Conservation (phyloP, 202 grass and related monocot species). For the Schoenoplectus tabernaemontani region DNA sequence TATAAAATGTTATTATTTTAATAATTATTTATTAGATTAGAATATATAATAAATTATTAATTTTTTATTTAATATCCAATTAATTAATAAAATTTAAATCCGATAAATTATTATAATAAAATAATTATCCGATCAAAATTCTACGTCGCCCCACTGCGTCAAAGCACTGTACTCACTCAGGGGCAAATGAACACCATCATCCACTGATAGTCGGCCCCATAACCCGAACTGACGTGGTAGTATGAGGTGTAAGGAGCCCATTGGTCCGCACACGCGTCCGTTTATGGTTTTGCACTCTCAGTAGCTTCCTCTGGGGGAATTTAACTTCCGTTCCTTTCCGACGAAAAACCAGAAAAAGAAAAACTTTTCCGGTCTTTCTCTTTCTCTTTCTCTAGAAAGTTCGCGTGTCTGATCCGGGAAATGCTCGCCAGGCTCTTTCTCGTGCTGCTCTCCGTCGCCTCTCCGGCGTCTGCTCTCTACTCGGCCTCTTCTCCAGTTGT, state of each 20-base stretch:
- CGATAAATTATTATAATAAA: too few species aligned
- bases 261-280: constrained; percentile 62
- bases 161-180: too few species aligned
- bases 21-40: too few species aligned
- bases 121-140: too few species aligned
- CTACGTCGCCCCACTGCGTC: too few species aligned
- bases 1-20: too few species aligned
- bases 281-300: background rate
- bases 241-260: constrained; percentile 31
- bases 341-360: background rate
- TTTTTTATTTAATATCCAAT: too few species aligned
- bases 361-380: background rate
- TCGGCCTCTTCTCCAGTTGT: constrained; percentile 78
- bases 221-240: constrained; percentile 5
- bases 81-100: too few species aligned
- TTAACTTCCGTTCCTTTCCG: constrained; percentile 14
- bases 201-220: background rate
- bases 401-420: constrained; percentile 11
- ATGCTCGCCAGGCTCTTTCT: constrained; percentile 43
- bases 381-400: constrained; percentile 28
- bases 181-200: background rate
- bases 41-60: too few species aligned
- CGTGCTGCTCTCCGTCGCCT: constrained; percentile 33
- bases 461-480: constrained; percentile 58
- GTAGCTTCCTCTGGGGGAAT: constrained; percentile 25